phyloP scores from a whole-genome alignment of 257 asterid species.

The Parsonsia alboflavescens region DNA sequence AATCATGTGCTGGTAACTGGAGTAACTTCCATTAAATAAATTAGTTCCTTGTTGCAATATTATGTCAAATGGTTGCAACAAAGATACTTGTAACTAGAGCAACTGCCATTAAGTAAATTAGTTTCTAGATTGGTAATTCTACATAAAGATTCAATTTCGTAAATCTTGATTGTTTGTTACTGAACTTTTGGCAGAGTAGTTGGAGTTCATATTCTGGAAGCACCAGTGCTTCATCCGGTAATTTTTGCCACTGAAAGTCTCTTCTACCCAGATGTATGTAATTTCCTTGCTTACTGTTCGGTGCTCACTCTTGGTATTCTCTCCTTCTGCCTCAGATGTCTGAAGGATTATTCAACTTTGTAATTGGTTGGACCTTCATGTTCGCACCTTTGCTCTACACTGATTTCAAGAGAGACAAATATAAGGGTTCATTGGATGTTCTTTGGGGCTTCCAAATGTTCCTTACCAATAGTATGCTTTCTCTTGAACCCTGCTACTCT shows the following conservation, averaged over 20 bases:
- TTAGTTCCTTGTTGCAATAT: not conserved
- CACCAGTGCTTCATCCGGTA: conserved; percentile 83
- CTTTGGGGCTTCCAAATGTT: conserved; percentile 88
- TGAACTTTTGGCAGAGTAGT: conserved; percentile 75
- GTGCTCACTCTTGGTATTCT: conserved; percentile 16
- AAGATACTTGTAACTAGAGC: not conserved
- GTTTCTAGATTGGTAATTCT: not conserved
- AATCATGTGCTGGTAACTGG: not conserved
- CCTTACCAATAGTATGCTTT: conserved; percentile 86
- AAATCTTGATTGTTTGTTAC: conserved; percentile 36
- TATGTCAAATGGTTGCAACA: too few species aligned
- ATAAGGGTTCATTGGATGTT: conserved; percentile 67
- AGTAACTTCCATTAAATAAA: not conserved
- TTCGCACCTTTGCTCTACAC: conserved; percentile 90
- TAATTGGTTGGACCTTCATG: conserved; percentile 85
- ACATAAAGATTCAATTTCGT: not conserved
- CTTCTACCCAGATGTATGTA: conserved; percentile 4
- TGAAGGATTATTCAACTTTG: conserved; percentile 95
- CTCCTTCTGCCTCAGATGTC: conserved; percentile 52
- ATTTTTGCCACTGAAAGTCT: conserved; percentile 15
- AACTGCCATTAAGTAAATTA: not conserved
- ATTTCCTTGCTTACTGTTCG: not conserved
- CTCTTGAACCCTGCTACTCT: conserved; percentile 10
- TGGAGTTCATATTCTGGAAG: conserved; percentile 77
- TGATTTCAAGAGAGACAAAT: conserved; percentile 64